Evolutionary conservation across 2,329 filamentous ascomycete genomes (phyloP).

Genomic region (Alternaria sp.): DNA sequence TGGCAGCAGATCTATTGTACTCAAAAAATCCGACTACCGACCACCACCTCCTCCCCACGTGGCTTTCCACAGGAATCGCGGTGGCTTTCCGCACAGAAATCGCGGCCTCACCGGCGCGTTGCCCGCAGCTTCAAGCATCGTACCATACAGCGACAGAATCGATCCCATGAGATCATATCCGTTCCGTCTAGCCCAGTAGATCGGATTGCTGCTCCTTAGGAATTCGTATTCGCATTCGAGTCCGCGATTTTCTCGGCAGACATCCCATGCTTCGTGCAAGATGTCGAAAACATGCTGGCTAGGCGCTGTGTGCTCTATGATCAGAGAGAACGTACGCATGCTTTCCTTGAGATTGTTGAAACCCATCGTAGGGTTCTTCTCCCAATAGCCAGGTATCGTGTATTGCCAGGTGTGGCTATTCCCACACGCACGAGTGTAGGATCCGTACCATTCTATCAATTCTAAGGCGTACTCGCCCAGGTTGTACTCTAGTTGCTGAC

Average conservation of each 20-base stretch:
- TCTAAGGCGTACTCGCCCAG: neutral
- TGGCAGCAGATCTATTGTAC: neutral
- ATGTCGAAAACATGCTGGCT: neutral
- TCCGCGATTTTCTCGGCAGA: neutral
- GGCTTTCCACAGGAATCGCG: too few relatives aligned
- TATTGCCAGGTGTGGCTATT: neutral
- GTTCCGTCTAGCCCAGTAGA: neutral
- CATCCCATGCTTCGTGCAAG: neutral
- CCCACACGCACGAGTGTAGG: too few relatives aligned
- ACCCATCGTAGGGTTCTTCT: neutral
- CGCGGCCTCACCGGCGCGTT: neutral
- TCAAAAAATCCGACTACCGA: too few relatives aligned
- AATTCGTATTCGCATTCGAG: neutral
- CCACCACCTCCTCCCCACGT: too few relatives aligned
- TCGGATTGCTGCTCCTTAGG: neutral
- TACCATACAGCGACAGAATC: neutral
- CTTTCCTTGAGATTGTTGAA: neutral
- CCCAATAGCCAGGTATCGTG: neutral
- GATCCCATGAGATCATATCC: neutral
- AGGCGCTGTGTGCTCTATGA: neutral
- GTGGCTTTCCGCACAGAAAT: neutral
- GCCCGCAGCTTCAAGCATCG: neutral
- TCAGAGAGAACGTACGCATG: neutral
- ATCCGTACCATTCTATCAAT: slow-evolving; percentile 1
- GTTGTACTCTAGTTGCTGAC: neutral